Evolutionary conservation across 1,284 basidiomycete species (phyloP), one percentile per base, ranked within the genome.

Genomic region (Puccinia triticina): DNA sequence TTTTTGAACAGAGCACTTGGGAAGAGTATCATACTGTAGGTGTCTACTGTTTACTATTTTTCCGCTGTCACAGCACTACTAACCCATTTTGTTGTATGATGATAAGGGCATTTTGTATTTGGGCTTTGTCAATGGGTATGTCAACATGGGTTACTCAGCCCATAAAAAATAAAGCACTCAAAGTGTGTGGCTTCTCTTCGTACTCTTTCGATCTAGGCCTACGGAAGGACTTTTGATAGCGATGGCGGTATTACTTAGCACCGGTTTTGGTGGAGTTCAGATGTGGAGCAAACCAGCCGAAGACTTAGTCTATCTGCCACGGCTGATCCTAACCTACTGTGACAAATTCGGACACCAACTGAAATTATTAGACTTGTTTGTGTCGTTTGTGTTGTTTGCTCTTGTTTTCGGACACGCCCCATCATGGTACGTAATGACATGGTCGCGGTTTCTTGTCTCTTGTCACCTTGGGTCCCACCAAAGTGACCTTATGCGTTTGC

Each of bases 1-100:
- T 26, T 69, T 69, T 43, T n/a, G 8, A n/a, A 53, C 55, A 79
- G 77, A 81, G 78, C 48, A 81, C 78, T 11, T 81, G 78, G 78
- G 78, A 81, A 34, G 78, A 81, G 48, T 81, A 81, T 64, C 78
- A 81, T 66, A 81, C 78, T 57, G 78, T 81, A 16, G 46, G 69
- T 73, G 14, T 32, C 34, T 8, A 18, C 18, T 10, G 5, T 37
- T 37, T 2, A 34, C n/a, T n/a, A n/a, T 64, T 34, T 53, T 55
- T 32, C 1, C 64, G 26, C 21, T 74, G 16, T 61, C 29, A 3
- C 21, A 4, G 37, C 18, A 32, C 5, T 32, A 12, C 40, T 64
- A 72, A 46, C 18, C n/a, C 16, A 48, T 50, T 48, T 50, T 71
- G 23, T 50, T 21, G 21, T 71, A 14, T 57, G 59, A n/a, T 46